phyloP scores from a whole-genome alignment of 2,329 filamentous ascomycete genomes.

The Passalora sequoiae region DNA sequence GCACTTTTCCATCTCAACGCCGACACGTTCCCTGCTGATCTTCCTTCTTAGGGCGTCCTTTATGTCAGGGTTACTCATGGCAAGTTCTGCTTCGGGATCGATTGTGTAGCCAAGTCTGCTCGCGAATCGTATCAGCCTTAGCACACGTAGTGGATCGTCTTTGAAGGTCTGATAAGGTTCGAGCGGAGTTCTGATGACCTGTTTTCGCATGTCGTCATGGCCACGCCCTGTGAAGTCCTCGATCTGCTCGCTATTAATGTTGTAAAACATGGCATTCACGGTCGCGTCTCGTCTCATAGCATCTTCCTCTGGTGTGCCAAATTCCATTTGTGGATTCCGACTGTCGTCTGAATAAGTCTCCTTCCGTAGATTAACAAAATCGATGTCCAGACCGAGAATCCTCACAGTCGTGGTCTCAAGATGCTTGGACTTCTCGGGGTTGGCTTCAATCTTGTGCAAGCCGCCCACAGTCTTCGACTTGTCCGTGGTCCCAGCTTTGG shows the following conservation, averaged over 20 bases:
- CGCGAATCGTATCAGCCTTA: constrained; percentile 84
- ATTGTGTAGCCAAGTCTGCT: constrained; percentile 78
- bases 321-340: constrained; percentile 86
- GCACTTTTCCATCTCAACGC: constrained; percentile 87
- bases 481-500: constrained; percentile 38
- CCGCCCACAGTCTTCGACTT: constrained; percentile 60
- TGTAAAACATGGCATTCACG: constrained; percentile 94
- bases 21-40: constrained; percentile 86
- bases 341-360: constrained; percentile 88
- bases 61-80: constrained; percentile 77
- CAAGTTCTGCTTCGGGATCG: constrained; percentile 60
- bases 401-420: constrained; percentile 84
- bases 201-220: constrained; percentile 64
- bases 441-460: constrained; percentile 82
- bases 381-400: constrained; percentile 80
- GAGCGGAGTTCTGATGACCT: constrained; percentile 76
- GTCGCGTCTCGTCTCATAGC: constrained; percentile 85
- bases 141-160: constrained; percentile 82
- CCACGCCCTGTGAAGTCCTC: constrained; percentile 80
- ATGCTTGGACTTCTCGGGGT: constrained; percentile 95
- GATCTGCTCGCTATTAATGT: constrained; percentile 69
- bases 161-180: constrained; percentile 88
- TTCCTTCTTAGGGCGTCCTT: constrained; percentile 74
- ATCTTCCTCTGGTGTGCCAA: constrained; percentile 87
- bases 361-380: constrained; percentile 89